Conservation (phyloP, 129 eudicot genomes). For the Gnaphalium uliginosum region DNA sequence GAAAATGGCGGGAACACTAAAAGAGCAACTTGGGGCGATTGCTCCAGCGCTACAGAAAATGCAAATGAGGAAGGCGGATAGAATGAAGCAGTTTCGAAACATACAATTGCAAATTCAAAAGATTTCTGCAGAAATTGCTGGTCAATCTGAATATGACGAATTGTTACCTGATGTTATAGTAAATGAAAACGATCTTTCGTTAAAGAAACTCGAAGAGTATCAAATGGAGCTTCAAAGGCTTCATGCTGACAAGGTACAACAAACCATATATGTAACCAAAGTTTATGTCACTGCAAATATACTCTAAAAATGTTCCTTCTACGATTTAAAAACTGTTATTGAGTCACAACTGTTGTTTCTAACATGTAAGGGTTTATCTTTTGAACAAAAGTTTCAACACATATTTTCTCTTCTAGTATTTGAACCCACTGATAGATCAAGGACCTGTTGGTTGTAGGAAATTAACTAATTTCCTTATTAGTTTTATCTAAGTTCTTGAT, state of each 20-base stretch:
- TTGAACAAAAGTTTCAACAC: no score
- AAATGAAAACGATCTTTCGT: constrained; percentile 79
- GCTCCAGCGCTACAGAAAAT: constrained; percentile 76
- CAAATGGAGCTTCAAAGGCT: constrained; percentile 82
- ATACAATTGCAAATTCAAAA: constrained; percentile 76
- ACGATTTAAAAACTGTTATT: no score
- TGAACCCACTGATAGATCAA: neutral
- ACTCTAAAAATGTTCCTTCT: no score
- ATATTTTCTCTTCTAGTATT: no score
- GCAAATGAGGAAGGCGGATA: constrained; percentile 71
- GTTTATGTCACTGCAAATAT: no score
- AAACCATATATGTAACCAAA: no score
- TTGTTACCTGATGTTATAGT: constrained; percentile 45
- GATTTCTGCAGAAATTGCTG: constrained; percentile 80
- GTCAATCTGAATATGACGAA: constrained; percentile 65
- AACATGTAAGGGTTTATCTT: no score
- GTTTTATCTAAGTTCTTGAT: neutral
- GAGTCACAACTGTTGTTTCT: no score
- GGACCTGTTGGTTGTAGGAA: neutral
- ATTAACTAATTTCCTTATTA: neutral
- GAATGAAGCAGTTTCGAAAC: constrained; percentile 70
- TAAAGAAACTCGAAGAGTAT: constrained; percentile 84
- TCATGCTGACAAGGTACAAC: constrained; percentile 75
- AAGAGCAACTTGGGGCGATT: constrained; percentile 72
- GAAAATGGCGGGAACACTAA: constrained; percentile 80